Conservation (phyloP, 805 yeast genomes). For the Wickerhamiella bombiphila region DNA sequence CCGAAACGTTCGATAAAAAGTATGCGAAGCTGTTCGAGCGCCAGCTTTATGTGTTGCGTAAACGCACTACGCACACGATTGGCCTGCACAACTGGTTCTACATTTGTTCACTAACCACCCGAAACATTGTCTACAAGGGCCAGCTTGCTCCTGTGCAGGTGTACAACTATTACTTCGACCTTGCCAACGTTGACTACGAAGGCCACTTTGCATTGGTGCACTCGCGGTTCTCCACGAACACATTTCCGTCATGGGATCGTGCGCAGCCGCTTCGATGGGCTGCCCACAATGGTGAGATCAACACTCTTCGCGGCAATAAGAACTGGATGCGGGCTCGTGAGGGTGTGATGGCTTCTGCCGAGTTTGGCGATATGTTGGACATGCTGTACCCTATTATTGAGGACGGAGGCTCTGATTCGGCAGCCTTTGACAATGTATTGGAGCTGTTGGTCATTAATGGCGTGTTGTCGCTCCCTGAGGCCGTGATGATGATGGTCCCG, state of each 20-base stretch:
- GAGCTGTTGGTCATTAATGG: constrained; percentile 88
- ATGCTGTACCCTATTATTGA: constrained; percentile 88
- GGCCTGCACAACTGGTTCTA: constrained; percentile 97
- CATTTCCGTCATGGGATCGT: constrained; percentile 99
- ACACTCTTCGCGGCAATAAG: constrained; percentile 92
- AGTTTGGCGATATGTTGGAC: constrained; percentile 85
- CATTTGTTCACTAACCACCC: constrained; percentile 80
- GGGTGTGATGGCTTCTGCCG: constrained; percentile 80
- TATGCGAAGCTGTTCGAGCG: constrained; percentile 62
- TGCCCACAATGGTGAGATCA: constrained; percentile 97
- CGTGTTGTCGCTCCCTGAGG: constrained; percentile 83
- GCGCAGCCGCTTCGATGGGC: constrained; percentile 97
- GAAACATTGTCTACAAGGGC: constrained; percentile 91
- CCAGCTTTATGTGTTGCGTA: constrained; percentile 71
- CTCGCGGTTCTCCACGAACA: constrained; percentile 93
- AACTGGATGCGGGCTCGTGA: constrained; percentile 99
- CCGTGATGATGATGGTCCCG: constrained; percentile 91
- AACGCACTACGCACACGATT: constrained; percentile 77
- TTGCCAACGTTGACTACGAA: constrained; percentile 79
- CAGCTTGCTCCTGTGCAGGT: constrained; percentile 95
- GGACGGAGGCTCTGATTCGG: constrained; percentile 98
- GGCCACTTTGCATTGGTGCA: constrained; percentile 94
- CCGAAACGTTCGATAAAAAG: constrained; percentile 31
- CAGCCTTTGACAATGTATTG: constrained; percentile 90
- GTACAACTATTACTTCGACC: constrained; percentile 84